Percentiles rank a stretch among this genome's conserved stretches.
phyloP scores from a whole-genome alignment of 75 land plant species.

The Sequoia sempervirens region DNA sequence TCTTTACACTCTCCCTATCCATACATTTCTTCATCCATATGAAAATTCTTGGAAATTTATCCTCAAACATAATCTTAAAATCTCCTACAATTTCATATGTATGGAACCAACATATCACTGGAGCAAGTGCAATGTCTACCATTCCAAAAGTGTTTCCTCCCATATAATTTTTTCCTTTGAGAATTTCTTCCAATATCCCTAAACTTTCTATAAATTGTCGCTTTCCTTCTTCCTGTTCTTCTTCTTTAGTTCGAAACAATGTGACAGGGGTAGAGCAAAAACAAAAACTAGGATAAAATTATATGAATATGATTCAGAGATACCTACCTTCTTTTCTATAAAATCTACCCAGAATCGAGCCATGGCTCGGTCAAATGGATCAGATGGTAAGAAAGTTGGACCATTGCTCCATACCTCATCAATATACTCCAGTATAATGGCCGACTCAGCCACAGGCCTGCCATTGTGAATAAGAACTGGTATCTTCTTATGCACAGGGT shows the following conservation, averaged over 20 bases:
- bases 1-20: too few relatives aligned
- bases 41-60: too few relatives aligned
- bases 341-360: constrained; percentile 7
- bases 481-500: constrained; percentile 20
- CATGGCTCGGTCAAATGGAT: not conserved
- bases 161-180: not conserved
- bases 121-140: not conserved
- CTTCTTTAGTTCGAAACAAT: not conserved
- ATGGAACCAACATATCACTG: not conserved
- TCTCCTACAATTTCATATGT: not conserved
- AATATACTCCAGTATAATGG: too few relatives aligned
- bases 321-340: too few relatives aligned
- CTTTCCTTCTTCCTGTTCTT: not conserved
- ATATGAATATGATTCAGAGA: too few relatives aligned
- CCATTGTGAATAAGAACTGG: constrained; percentile 17
- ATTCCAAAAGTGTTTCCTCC: not conserved
- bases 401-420: too few relatives aligned
- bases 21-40: too few relatives aligned
- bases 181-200: not conserved
- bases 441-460: too few relatives aligned
- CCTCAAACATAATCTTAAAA: not conserved
- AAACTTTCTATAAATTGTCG: not conserved
- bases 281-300: too few relatives aligned
- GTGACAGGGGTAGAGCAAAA: not conserved
- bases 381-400: too few relatives aligned